These are phyloP conservation scores for Nitzschia inconspicua DNA, from an alignment of 108 stramenopile species.

Conservation along the genomic window DNA sequence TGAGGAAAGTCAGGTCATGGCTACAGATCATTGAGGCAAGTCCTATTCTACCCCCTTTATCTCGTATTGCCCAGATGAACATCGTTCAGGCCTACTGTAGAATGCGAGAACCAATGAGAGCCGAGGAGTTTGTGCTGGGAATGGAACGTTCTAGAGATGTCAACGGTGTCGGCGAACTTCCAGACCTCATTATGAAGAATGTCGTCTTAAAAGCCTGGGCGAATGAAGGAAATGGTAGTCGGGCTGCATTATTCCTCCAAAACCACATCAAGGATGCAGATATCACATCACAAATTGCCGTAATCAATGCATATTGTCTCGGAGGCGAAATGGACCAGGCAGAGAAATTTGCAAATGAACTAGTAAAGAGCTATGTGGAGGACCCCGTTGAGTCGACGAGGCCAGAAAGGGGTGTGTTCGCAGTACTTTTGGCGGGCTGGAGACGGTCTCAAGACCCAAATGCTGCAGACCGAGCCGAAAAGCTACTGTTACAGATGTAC, in stretches of 20 bases:
- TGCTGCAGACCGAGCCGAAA: conserved; percentile 10
- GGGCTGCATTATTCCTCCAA: conserved; percentile 13
- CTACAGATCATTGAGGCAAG: not conserved
- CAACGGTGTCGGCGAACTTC: not conserved
- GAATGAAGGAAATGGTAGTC: not conserved
- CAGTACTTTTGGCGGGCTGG: conserved; percentile 11
- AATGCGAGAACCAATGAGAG: conserved; percentile 8
- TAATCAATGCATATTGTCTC: conserved; percentile 19
- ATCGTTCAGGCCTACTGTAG: conserved; percentile 9
- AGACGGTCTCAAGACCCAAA: conserved; percentile 1
- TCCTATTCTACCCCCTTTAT: not conserved
- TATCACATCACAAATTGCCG: conserved; percentile 22
- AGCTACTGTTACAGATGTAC: conserved; percentile 15
- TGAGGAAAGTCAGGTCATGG: conserved; percentile 3
- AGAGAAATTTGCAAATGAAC: not conserved
- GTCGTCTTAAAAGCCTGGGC: conserved; percentile 24
- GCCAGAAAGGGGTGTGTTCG: conserved; percentile 23
- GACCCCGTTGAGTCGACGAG: not conserved
- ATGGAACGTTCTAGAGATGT: not conserved
- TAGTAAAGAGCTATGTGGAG: conserved; percentile 3
- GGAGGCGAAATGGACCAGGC: conserved; percentile 17
- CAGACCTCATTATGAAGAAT: conserved; percentile 27
- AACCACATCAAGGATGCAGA: not conserved
- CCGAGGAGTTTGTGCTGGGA: conserved; percentile 11
- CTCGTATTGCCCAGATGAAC: conserved; percentile 7